Evolutionary conservation across 2,329 filamentous ascomycete genomes (phyloP), one percentile per base, ranked within the genome.

Genomic region (Dothistroma pini): DNA sequence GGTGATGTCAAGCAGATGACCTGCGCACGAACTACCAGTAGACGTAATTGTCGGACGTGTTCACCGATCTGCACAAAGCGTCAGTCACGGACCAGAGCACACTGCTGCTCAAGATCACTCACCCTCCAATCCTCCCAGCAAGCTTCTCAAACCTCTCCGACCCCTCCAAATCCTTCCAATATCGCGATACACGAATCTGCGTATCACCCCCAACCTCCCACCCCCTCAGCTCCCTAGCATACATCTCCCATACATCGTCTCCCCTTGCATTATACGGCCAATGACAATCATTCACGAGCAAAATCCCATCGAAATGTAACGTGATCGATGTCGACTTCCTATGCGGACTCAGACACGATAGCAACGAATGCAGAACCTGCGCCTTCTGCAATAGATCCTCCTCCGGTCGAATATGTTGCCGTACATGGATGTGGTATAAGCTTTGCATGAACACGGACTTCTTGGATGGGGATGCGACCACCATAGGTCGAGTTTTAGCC

Each of bases 291-390:
- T 62, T 56, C 5, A 64, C 57, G 9, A 62, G 32, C 38, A 56
- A 60, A 16, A 62, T 62, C 1, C 59, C 62, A 49, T 62, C 60
- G 19, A 64, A 64, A 22, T 64, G 57, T 4, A 64, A 32, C 0
- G 60, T 57, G 11, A 60, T 50, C 32, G 54, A 38, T 10, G 50
- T 58, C 8, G 59, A 51, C 41, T 58, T 62, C 14, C 62, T 57
- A 8, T 56, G 29, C n/a, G 52, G 35, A 34, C 56, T 54, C 19
- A 64, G 54, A 56, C 59, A 64, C 9, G 31, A 38, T 16, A 64
- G 12, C 22, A 60, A 38, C 6, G 55, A 64, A 4, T 47, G 22
- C 34, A 62, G 29, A 1, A 57, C 31, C n/a, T 60, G 44, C 11
- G 57, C 59, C 25, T 64, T 58, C 31, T 56, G 57, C 19, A 60